Evolutionary conservation across 305 asterid species (phyloP), one percentile per base, ranked within the genome.

Genomic region (Fraxinus latifolia): DNA sequence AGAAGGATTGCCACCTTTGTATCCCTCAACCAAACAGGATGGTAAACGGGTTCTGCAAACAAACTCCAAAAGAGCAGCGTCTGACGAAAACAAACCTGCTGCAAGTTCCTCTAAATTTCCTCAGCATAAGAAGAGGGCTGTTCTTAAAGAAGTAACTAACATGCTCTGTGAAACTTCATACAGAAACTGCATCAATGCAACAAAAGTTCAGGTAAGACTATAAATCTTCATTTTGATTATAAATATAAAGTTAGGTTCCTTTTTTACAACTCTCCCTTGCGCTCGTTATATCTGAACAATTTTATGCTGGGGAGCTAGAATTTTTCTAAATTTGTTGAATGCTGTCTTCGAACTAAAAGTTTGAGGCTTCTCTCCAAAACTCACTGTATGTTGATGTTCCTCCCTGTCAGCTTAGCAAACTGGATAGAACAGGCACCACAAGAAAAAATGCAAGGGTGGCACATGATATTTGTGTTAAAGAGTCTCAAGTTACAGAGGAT

Each of bases 131-230:
- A 91, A 83, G 86, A 86, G 95, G 84, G 93, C 90, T 29, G 95
- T 89, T 85, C 95, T 94, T 53, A 90, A 89, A 88, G 97, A 94
- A 89, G 96, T 94, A 77, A 91, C 96, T 62, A 93, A 94, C 77
- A 82, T 92, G 81, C 85, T 85, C 37, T 91, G 95, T 83, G 89
- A 81, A 27, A 87, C 84, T 60, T 78, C 91, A 79, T 83, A 83
- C 82, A 80, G 76, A 68, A 91, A 84, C 83, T 86, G 90, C 90
- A 86, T 82, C 11, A 82, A 62, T 72, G 91, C 88, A 79, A 76
- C 90, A 77, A 88, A 79, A 84, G 71, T 70, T 65, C 93, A 90
- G 95, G 98, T 93, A 79, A 78, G 81, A 74, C 53, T 36, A 44
- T 39, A 80, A 29, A 39, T 73, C 70, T 33, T 70, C 60, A 53